These are phyloP conservation scores for Skeletonema marinoi DNA, from an alignment of 108 stramenopile genomes.

Conservation along the genomic window DNA sequence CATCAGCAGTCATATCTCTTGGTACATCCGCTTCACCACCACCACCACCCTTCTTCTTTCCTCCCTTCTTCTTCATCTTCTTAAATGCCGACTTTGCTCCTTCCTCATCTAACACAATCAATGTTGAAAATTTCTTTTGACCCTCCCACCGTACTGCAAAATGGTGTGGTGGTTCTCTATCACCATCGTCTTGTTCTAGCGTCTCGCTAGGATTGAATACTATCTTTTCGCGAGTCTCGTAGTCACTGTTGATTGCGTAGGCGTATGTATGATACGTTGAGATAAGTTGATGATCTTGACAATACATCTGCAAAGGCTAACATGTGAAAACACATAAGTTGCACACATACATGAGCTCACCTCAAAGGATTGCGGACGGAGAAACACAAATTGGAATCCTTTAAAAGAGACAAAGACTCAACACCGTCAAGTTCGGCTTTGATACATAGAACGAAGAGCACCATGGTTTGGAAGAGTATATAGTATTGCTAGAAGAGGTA, in stretches of 20 bases:
- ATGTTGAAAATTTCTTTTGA: slow-evolving; percentile 68
- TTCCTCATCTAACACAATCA: slow-evolving; percentile 61
- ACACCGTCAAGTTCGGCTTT: slow-evolving; percentile 85
- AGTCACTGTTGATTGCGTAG: slow-evolving; percentile 33
- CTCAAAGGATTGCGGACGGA: slow-evolving; percentile 64
- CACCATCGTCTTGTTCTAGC: slow-evolving; percentile 71
- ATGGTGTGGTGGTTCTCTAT: slow-evolving; percentile 78
- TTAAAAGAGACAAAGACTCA: slow-evolving; percentile 38
- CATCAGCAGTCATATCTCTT: slow-evolving; percentile 60
- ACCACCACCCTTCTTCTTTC: slow-evolving; percentile 41
- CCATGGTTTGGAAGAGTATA: too few species aligned
- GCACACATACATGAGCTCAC: background rate
- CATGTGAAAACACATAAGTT: too few species aligned
- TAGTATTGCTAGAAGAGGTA: too few species aligned
- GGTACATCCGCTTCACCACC: slow-evolving; percentile 43
- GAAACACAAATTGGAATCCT: slow-evolving; percentile 69
- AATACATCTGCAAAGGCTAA: too few species aligned
- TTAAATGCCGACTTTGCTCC: slow-evolving; percentile 67
- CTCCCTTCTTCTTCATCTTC: slow-evolving; percentile 64
- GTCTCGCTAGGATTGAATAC: slow-evolving; percentile 73
- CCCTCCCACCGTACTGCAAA: slow-evolving; percentile 85
- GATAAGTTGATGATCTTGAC: too few species aligned
- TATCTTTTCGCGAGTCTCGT: slow-evolving; percentile 80
- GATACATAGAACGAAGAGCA: slow-evolving; percentile 77
- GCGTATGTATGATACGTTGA: too few species aligned